A percentile compares a stretch with the other conserved stretches of the same genome.
Evolutionary conservation across 495 filamentous ascomycete species (phyloP).

Genomic region (Penicillium roqueforti): DNA sequence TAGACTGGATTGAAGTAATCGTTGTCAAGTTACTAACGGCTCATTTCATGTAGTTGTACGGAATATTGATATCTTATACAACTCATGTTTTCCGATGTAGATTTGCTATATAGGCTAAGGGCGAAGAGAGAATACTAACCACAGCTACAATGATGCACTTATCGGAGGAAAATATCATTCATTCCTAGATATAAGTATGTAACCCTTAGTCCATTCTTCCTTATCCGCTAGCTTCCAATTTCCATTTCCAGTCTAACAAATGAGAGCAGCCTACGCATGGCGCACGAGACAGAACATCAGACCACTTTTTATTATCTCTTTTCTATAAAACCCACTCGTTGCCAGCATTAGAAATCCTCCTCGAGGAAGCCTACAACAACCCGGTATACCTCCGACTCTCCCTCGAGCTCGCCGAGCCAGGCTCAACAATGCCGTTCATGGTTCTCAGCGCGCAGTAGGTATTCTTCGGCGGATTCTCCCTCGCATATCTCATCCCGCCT

Average conservation of each 20-base stretch:
- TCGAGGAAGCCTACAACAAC: slow-evolving; percentile 93
- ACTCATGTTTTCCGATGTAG: background rate
- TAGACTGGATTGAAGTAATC: background rate
- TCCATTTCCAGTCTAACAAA: background rate
- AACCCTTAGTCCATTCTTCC: background rate
- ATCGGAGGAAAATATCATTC: background rate
- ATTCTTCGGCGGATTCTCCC: slow-evolving; percentile 88
- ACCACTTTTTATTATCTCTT: background rate
- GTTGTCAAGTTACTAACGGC: background rate
- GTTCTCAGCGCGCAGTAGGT: slow-evolving; percentile 76
- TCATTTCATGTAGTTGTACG: background rate
- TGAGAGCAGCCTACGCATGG: background rate
- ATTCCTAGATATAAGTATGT: background rate
- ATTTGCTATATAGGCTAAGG: background rate
- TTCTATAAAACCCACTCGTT: background rate
- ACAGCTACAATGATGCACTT: too few relatives aligned
- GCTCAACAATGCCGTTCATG: slow-evolving; percentile 76
- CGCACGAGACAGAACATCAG: background rate
- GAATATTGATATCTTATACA: background rate
- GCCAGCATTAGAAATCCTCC: slow-evolving; percentile 69
- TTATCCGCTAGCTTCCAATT: background rate
- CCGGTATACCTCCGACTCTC: slow-evolving; percentile 92
- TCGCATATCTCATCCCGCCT: slow-evolving; percentile 82
- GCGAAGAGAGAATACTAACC: too few relatives aligned
- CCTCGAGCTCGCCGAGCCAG: slow-evolving; percentile 83